Evolutionary conservation across 139 green algal species (phyloP), one percentile per base, ranked within the genome.

Genomic region (Spirogloea muscicola): DNA sequence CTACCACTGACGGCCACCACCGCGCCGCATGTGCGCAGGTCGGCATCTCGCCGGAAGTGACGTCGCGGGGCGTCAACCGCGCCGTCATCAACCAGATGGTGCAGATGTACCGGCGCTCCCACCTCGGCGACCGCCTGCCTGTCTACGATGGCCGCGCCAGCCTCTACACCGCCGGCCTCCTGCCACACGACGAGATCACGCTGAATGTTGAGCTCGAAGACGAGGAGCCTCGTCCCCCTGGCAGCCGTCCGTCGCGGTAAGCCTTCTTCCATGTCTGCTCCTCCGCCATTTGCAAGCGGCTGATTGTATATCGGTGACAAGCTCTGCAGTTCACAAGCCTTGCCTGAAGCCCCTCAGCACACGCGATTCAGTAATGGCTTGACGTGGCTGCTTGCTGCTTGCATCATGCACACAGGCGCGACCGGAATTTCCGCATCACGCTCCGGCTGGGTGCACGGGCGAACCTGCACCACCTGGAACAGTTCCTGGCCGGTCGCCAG

Each of bases 81-180:
- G 9, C 13, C 7, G 60, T 69, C 29, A 69, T 69, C 41, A 39
- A 42, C 43, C 29, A 69, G 16, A 5, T 69, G n/a, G 60, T 69
- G 4, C 41, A 29, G 44, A 29, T 25, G 9, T 69, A 69, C 43
- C 7, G 7, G 16, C 7, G 44, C n/a, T 33, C 52, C 52, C 52
- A 62, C 40, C 40, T 62, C 7, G 60, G 37, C 60, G 60, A 33
- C 16, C 60, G 60, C n/a, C 43, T 69, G 16, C 60, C 60, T 7
- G 60, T 46, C 4, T 69, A 69, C 43, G 60, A 69, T 42, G 60
- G 60, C 10, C 60, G 60, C 41, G 31, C 41, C 37, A 69, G 44
- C 16, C 16, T 69, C 29, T 69, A 69, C 60, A 37, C 13, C 10
- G 60, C 60, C 43, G 60, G 60, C n/a, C 4, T 7, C 31, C 9